phyloP scores from a whole-genome alignment of 2,329 filamentous ascomycete genomes.

The Lithohypha guttulata region DNA sequence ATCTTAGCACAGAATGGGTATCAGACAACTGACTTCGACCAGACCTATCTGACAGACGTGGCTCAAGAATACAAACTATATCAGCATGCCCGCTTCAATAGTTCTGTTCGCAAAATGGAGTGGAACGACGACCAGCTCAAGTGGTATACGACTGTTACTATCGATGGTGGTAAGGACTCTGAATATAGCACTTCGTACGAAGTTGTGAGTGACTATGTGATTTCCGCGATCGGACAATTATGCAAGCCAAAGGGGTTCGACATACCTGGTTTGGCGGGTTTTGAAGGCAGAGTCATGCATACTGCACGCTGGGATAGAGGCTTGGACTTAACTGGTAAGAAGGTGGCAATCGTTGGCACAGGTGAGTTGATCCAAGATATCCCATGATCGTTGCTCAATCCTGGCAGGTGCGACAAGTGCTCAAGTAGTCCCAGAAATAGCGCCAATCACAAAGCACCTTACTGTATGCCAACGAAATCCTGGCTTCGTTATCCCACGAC shows the following conservation, averaged over 20 bases:
- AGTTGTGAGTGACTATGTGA: conserved; percentile 7
- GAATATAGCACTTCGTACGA: conserved; percentile 35
- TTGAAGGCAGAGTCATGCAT: conserved; percentile 25
- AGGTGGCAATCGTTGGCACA: conserved; percentile 48
- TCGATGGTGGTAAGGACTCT: conserved; percentile 44
- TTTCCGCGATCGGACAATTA: conserved; percentile 47
- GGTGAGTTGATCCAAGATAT: conserved; percentile 6
- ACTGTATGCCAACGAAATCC: conserved; percentile 48
- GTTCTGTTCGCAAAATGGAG: conserved; percentile 5
- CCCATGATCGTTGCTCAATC: too few relatives aligned
- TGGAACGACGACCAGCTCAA: conserved; percentile 27
- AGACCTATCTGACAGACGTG: conserved; percentile 23
- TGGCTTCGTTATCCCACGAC: conserved; percentile 48
- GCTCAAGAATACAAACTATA: conserved; percentile 13
- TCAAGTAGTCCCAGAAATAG: conserved; percentile 48
- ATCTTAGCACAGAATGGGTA: too few relatives aligned
- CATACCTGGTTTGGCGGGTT: conserved; percentile 17
- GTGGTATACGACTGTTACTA: conserved; percentile 41
- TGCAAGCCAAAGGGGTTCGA: conserved; percentile 10
- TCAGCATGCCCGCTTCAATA: conserved; percentile 8
- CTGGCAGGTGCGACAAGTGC: conserved; percentile 43
- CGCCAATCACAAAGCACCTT: conserved; percentile 39
- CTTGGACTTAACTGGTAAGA: conserved; percentile 43
- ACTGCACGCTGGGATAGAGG: conserved; percentile 36
- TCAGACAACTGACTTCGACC: too few relatives aligned